Conservation (phyloP, 2,329 filamentous ascomycete genomes). For the Emmonsia crescens region DNA sequence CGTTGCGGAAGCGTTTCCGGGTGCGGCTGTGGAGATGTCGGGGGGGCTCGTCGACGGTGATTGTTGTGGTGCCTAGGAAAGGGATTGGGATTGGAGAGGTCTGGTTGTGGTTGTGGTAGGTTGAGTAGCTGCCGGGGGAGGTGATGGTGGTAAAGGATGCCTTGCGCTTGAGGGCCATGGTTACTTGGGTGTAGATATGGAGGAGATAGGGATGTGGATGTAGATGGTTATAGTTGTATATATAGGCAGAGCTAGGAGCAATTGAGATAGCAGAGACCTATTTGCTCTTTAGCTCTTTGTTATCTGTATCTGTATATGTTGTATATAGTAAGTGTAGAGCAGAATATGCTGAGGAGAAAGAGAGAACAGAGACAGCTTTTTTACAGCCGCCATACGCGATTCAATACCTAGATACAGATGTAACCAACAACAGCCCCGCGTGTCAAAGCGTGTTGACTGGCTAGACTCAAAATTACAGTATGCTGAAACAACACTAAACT, state of each 20-base stretch:
- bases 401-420: not conserved
- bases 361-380: too few species aligned
- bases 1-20: constrained; percentile 48
- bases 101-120: constrained; percentile 17
- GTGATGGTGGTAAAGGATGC: constrained; percentile 40
- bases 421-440: not conserved
- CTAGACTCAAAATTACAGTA: not conserved
- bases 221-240: not conserved
- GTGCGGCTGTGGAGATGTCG: constrained; percentile 46
- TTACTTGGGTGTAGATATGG: not conserved
- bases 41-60: constrained; percentile 24
- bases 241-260: not conserved
- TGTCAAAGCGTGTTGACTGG: constrained; percentile 7
- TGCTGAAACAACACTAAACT: not conserved
- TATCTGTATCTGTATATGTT: not conserved
- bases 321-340: too few species aligned
- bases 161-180: constrained; percentile 51
- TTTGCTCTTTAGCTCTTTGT: not conserved
- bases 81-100: constrained; percentile 17
- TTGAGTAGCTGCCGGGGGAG: constrained; percentile 30
- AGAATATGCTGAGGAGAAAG: too few species aligned
- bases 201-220: not conserved
- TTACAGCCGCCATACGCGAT: not conserved
- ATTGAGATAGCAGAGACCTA: too few species aligned
- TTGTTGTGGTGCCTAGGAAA: constrained; percentile 15